These are phyloP conservation scores for Termitomyces sp. DNA, from an alignment of 768 basidiomycete genomes.

Conservation along the genomic window DNA sequence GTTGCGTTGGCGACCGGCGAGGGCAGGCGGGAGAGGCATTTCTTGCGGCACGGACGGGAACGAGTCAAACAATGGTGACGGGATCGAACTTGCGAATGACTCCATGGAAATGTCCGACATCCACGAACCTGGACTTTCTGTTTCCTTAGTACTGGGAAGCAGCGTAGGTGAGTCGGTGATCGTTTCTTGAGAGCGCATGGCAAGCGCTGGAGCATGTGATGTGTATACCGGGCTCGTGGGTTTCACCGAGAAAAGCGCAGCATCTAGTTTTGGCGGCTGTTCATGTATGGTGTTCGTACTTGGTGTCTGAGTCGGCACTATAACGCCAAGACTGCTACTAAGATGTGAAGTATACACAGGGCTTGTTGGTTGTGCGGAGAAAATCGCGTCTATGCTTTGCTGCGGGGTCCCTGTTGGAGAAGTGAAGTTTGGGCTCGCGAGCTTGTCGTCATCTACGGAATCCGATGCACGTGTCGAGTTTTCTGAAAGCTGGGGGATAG, in stretches of 20 bases:
- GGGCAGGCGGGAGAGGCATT: slow-evolving; percentile 24
- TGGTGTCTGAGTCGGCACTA: background rate
- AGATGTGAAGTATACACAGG: slow-evolving; percentile 12
- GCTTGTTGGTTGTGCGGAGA: slow-evolving; percentile 12
- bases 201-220: slow-evolving; percentile 7
- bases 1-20: slow-evolving; percentile 8
- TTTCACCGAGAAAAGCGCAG: slow-evolving; percentile 2
- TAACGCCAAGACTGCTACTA: background rate
- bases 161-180: slow-evolving; percentile 8
- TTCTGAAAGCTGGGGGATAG: slow-evolving; percentile 4
- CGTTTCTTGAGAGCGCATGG: slow-evolving; percentile 12
- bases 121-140: slow-evolving; percentile 37
- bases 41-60: slow-evolving; percentile 66
- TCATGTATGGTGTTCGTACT: background rate
- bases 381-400: slow-evolving; percentile 4
- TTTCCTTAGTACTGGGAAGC: slow-evolving; percentile 11
- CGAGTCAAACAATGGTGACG: slow-evolving; percentile 52
- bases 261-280: background rate
- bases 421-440: slow-evolving; percentile 8
- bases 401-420: background rate
- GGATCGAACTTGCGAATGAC: slow-evolving; percentile 31
- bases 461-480: background rate
- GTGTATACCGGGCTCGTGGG: slow-evolving; percentile 10
- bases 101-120: slow-evolving; percentile 36
- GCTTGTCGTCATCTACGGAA: slow-evolving; percentile 9